These are phyloP conservation scores for Sporothrix variecibatus DNA, from an alignment of 2,329 filamentous ascomycete species.

Conservation along the genomic window DNA sequence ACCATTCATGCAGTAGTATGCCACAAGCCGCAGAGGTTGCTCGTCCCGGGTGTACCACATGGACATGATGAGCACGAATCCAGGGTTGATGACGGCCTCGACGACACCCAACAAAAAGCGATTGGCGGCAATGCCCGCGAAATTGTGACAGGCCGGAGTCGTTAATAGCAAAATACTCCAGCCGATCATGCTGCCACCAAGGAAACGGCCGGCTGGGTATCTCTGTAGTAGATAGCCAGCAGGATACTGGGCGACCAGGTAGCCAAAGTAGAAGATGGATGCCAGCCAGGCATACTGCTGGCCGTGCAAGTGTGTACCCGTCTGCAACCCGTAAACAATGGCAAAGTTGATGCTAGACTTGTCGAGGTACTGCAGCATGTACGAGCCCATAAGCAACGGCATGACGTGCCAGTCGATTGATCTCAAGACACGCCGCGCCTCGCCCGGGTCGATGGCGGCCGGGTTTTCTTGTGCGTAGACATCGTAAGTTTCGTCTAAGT, in stretches of 20 bases:
- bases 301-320: constrained; percentile 34
- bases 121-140: constrained; percentile 56
- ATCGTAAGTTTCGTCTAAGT: constrained; percentile 10
- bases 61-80: constrained; percentile 63
- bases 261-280: constrained; percentile 27
- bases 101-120: constrained; percentile 65
- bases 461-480: not conserved
- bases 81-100: constrained; percentile 53
- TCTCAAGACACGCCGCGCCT: constrained; percentile 46
- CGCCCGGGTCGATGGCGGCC: constrained; percentile 23
- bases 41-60: constrained; percentile 66
- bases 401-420: constrained; percentile 61
- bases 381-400: constrained; percentile 58
- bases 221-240: constrained; percentile 39
- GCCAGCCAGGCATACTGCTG: constrained; percentile 40
- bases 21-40: constrained; percentile 61
- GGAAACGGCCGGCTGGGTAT: constrained; percentile 40
- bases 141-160: constrained; percentile 56
- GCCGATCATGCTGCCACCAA: constrained; percentile 54
- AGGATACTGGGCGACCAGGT: constrained; percentile 35
- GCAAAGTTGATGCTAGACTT: constrained; percentile 42
- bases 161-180: constrained; percentile 52
- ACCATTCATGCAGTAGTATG: constrained; percentile 63
- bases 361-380: constrained; percentile 64
- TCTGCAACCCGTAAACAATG: constrained; percentile 29